Percentiles rank a stretch among this genome's conserved stretches.
Evolutionary conservation across 805 yeast genomes (phyloP).

Genomic region (Candida pseudoglaebosa): DNA sequence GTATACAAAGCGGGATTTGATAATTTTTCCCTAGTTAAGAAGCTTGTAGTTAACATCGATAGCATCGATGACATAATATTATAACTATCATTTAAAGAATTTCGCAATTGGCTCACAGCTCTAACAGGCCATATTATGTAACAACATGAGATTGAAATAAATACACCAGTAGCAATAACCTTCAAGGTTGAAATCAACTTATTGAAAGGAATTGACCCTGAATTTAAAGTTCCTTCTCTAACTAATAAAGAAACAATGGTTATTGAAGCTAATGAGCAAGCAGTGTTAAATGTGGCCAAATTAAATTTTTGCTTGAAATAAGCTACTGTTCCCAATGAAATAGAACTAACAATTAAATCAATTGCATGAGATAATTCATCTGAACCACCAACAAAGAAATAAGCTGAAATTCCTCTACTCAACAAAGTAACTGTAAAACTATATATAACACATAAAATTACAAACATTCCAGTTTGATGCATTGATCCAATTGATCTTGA

Average conservation of each 20-base stretch:
- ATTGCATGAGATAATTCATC: constrained; percentile 48
- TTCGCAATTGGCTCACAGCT: constrained; percentile 46
- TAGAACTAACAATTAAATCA: constrained; percentile 50
- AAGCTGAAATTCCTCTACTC: constrained; percentile 50
- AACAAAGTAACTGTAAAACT: constrained; percentile 49
- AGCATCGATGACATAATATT: constrained; percentile 49
- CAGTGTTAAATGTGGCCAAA: constrained; percentile 71
- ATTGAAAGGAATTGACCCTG: constrained; percentile 51
- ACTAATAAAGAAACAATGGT: constrained; percentile 66
- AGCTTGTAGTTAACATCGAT: constrained; percentile 42
- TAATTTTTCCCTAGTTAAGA: constrained; percentile 46
- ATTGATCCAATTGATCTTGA: constrained; percentile 75
- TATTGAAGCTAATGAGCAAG: constrained; percentile 74
- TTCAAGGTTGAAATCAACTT: constrained; percentile 51
- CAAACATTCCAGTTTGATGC: constrained; percentile 69
- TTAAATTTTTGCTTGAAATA: constrained; percentile 64
- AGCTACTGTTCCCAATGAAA: constrained; percentile 63
- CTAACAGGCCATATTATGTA: constrained; percentile 60
- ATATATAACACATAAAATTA: constrained; percentile 48
- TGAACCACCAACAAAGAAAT: constrained; percentile 40
- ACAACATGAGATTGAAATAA: constrained; percentile 57
- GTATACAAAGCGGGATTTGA: constrained; percentile 36
- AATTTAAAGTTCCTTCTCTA: constrained; percentile 66
- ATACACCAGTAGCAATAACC: constrained; percentile 60
- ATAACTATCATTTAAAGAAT: constrained; percentile 47